These are phyloP conservation scores for Moricandia moricandioides DNA, from an alignment of 345 rosid genomes.

Conservation along the genomic window DNA sequence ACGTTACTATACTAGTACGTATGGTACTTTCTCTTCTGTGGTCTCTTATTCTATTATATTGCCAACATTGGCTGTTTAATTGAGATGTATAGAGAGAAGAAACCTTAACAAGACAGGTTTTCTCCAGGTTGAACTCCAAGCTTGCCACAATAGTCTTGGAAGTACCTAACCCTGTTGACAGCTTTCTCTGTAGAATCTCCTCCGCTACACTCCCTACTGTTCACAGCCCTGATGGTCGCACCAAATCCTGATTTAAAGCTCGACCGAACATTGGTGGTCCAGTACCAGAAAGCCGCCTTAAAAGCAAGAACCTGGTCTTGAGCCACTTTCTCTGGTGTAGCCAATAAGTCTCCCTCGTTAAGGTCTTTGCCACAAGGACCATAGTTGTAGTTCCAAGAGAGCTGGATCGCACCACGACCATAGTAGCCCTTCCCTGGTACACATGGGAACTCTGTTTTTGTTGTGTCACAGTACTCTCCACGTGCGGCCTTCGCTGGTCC, in stretches of 20 bases:
- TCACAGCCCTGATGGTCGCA: conserved; percentile 57
- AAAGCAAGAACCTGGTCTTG: conserved; percentile 51
- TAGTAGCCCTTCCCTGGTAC: conserved; percentile 46
- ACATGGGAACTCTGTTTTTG: conserved; percentile 46
- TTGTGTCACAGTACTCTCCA: conserved; percentile 42
- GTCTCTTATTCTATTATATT: conserved; percentile 4
- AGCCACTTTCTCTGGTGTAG: conserved; percentile 57
- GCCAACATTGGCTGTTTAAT: not conserved
- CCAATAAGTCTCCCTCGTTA: conserved; percentile 42
- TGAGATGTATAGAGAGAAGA: not conserved
- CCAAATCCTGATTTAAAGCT: conserved; percentile 56
- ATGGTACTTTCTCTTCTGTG: not conserved
- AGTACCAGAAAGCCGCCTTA: conserved; percentile 66
- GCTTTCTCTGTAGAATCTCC: conserved; percentile 11
- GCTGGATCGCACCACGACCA: conserved; percentile 66
- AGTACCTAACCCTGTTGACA: conserved; percentile 46
- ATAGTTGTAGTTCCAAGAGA: conserved; percentile 64
- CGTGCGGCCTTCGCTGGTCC: conserved; percentile 33
- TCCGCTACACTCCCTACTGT: conserved; percentile 54
- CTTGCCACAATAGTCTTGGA: conserved; percentile 43
- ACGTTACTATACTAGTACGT: not conserved
- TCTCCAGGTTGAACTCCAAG: conserved; percentile 50
- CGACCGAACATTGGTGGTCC: conserved; percentile 50
- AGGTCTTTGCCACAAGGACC: conserved; percentile 49
- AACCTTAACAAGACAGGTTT: conserved; percentile 49